Base-by-base conservation (phyloP, 2,329 filamentous ascomycete species). In the Myriosclerotinia duriaeana region DNA sequence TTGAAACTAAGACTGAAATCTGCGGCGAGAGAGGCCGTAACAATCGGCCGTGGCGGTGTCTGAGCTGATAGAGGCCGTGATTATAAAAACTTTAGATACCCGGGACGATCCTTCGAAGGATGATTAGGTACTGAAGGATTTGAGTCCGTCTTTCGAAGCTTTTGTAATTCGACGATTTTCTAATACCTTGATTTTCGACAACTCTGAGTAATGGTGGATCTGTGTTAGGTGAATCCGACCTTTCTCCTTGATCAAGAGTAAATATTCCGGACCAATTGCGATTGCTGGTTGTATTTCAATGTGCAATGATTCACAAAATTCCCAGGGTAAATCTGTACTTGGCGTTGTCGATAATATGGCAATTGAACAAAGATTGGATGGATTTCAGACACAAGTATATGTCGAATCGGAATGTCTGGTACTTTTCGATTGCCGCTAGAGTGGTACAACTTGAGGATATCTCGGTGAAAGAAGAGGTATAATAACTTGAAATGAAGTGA, bases 341-440 rank as follows among this genome's bases (percentile, higher is more conserved):
- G 44, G 53, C 44, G 42, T 26, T 53, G 34, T 65, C 34, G 63
- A 46, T 40, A 53, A 26, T 65, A 22, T 59, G 34, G 36, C 17
- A 22, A 26, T 52, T 8, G 53, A 52, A 38, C 15, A 22, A 59
- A 52, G 63, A 20, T 53, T 60, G 63, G 44, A 34, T 22, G 42
- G 17, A 40, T 58, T 52, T 58, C 42, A 56, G 62, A 65, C 63
- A 65, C 63, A 50, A 65, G 53, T 52, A 65, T 34, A 42, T 44
- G 30, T 64, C 17, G 40, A 38, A 48, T 55, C n/a, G 40, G 40
- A 56, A 64, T 36, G 30, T 34, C 20, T 48, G n/a, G 12, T 30
- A 17, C 40, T 22, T 55, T 55, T 53, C n/a, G 42, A 64, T 44
- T 58, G 42, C 20, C 34, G 50, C 22, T 22, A 22, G 14, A 42